These are phyloP conservation scores for Collybia mongolica DNA, from an alignment of 768 basidiomycete genomes.

Conservation along the genomic window DNA sequence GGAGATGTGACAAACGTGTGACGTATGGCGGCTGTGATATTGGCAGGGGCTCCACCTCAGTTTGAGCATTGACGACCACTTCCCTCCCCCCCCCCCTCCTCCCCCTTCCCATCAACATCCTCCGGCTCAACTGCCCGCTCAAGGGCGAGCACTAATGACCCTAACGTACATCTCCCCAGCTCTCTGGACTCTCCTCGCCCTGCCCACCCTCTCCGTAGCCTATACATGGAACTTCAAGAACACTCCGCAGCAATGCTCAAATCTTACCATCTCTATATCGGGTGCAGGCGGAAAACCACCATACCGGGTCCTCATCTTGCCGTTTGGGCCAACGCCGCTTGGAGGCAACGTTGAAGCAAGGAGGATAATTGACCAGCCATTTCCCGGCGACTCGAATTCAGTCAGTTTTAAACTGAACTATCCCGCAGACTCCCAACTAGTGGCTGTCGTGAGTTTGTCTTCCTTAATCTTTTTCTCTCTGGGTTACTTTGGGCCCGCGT, in stretches of 20 bases:
- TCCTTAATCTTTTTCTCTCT: constrained; percentile 4
- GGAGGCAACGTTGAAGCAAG: constrained; percentile 67
- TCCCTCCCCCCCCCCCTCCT: not conserved
- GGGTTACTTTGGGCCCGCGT: not conserved
- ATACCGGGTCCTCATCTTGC: constrained; percentile 65
- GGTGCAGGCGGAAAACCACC: constrained; percentile 63
- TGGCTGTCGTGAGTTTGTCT: constrained; percentile 64
- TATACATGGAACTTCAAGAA: constrained; percentile 46
- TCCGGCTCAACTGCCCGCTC: not conserved
- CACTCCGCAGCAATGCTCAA: constrained; percentile 63
- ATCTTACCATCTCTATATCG: constrained; percentile 55
- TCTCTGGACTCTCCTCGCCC: constrained; percentile 21
- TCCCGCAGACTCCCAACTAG: constrained; percentile 69
- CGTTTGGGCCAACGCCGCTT: constrained; percentile 63
- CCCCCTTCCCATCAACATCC: not conserved
- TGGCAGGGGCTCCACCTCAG: too few relatives aligned
- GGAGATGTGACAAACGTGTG: constrained; percentile 2
- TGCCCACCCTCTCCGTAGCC: constrained; percentile 29
- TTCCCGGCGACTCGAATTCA: constrained; percentile 37
- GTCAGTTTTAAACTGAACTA: constrained; percentile 59
- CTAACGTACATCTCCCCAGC: constrained; percentile 12
- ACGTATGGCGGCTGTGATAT: constrained; percentile 5
- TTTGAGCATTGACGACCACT: not conserved
- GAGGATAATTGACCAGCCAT: constrained; percentile 53
- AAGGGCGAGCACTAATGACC: constrained; percentile 1